Base-by-base conservation (phyloP, 2,329 filamentous ascomycete species). In the Penicillium sclerotigenum region DNA sequence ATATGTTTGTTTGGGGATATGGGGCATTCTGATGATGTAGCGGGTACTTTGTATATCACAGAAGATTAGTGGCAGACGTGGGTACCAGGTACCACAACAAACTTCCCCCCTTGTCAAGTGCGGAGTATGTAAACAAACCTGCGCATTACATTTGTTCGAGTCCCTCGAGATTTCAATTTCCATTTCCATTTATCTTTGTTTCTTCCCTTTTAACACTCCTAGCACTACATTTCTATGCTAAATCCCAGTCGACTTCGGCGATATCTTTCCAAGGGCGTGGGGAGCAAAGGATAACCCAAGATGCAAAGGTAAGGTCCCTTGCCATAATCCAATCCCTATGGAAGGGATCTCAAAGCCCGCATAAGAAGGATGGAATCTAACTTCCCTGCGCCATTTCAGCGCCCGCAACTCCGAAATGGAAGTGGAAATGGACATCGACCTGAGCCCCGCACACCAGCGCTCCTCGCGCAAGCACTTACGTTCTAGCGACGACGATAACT, bases 391-490 rank as follows among this genome's bases (percentile, higher is more conserved):
- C 59, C 26, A 37, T 51, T 26, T 46, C 49, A 53, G 26, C 51
- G n/a, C 59, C 47, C 47, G 43, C 40, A 29, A 51, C 36, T 16
- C 60, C 46, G 53, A 47, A 24, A 47, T 47, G 18, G 14, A 28
- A 26, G 36, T 43, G 40, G 42, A 49, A 33, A 64, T 63, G 58
- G 52, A 60, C 22, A 36, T 60, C 26, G 64, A 65, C 36, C 43
- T 47, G 13, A 57, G 37, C 43, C 57, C 63, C 56, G 59, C 57
- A 29, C 28, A 51, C 29, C 51, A 59, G 47, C 64, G 61, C 37
- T 52, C 64, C 45, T 67, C 68, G 24, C 70, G 68, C 57, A 74
- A 73, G 49, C 67, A 71, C 52, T 54, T 64, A 34, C 65, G 65
- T 52, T 64, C 57, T 36, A 60, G 61, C 45, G 62, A 63, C 22